Evolutionary conservation across 2,329 filamentous ascomycete species (phyloP), one percentile per base, ranked within the genome.

Genomic region (Penicillium griseofulvum): DNA sequence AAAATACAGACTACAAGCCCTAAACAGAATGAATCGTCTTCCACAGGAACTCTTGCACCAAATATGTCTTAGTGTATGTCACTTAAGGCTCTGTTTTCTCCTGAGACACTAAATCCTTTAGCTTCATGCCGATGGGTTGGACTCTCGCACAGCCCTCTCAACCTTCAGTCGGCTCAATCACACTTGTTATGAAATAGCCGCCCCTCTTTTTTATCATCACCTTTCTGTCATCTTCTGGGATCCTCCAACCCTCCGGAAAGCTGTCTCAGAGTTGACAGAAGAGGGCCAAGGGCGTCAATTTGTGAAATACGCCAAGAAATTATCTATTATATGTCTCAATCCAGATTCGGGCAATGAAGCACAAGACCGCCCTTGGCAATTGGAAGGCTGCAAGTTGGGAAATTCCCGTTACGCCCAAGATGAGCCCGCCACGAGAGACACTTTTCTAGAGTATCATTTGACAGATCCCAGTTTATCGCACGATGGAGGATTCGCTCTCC

Each of bases 391-490:
- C 11, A 19, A 24, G 34, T n/a, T n/a, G n/a, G n/a, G n/a, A n/a
- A 26, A 28, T 29, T 36, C 34, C 24, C 39, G 14, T 48, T 17
- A 5, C 2, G 5, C 10, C 8, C 6, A 39, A 26, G 24, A n/a
- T 19, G 29, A 43, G 8, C 49, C 31, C 24, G 52, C 49, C 3
- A 31, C 38, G 10, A 53, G 19, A 42, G 37, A 48, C 26, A 36
- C 19, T 8, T 53, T 58, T 9, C 38, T 56, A 10, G 53, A 58
- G 26, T 24, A 46, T 48, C 31, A 38, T 31, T 34, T 56, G 24
- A 48, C 36, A 38, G 45, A 38, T 9, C 33, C 17, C 7, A 14
- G 2, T 29, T n/a, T 36, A 42, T 37, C 14, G 24, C n/a, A 2
- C 28, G 12, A 10, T 28, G 5, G 1, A 10, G 17, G 16, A 17